A percentile compares a stretch with the other conserved stretches of the same genome.
Conservation (phyloP, 805 yeast genomes). For the Debaryomyces maramus region DNA sequence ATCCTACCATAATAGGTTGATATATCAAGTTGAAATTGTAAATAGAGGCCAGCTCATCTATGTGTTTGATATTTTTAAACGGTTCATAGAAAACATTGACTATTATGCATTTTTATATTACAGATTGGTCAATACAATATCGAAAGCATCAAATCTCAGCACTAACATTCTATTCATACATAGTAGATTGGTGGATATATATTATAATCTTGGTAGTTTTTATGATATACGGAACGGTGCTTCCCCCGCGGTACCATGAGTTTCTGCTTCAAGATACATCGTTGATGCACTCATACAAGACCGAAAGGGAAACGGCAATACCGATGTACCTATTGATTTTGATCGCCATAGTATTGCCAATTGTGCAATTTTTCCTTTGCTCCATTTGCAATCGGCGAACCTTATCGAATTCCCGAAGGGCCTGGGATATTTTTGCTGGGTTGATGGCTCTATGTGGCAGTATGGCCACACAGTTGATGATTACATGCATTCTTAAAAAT, state of each 20-base stretch:
- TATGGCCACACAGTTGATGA: slow-evolving; percentile 34
- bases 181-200: slow-evolving; percentile 21
- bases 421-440: slow-evolving; percentile 45
- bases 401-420: slow-evolving; percentile 18
- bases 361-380: slow-evolving; percentile 23
- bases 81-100: too few relatives aligned
- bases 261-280: slow-evolving; percentile 35
- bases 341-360: slow-evolving; percentile 31
- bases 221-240: slow-evolving; percentile 29
- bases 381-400: slow-evolving; percentile 12
- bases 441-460: slow-evolving; percentile 37
- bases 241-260: slow-evolving; percentile 41
- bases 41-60: too few relatives aligned
- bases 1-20: too few relatives aligned
- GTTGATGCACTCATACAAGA: slow-evolving; percentile 33
- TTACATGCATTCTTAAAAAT: slow-evolving; percentile 34
- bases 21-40: too few relatives aligned
- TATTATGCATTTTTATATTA: slow-evolving; percentile 5
- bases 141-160: slow-evolving; percentile 13
- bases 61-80: too few relatives aligned
- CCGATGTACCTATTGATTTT: slow-evolving; percentile 31
- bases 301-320: slow-evolving; percentile 31
- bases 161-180: slow-evolving; percentile 17
- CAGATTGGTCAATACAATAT: slow-evolving; percentile 8
- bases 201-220: slow-evolving; percentile 19